Evolutionary conservation across 331 rosid species (phyloP).

Genomic region (Malus hybrid): DNA sequence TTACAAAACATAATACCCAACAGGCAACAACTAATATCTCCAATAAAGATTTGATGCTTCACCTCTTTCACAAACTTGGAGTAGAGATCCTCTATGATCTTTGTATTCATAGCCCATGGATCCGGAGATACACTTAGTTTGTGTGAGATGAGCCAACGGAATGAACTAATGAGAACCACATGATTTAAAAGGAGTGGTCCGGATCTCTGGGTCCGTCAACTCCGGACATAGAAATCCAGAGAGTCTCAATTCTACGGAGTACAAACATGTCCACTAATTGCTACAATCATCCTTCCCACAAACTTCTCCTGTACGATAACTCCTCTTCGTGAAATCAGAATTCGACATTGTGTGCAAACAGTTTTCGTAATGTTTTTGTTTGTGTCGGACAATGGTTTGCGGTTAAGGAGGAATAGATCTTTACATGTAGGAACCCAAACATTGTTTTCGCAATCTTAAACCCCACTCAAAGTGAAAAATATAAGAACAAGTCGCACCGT

Average conservation of each 20-base stretch:
- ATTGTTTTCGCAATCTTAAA: neutral
- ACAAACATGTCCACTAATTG: neutral
- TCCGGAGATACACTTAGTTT: too few species aligned
- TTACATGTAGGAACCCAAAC: neutral
- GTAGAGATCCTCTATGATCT: too few species aligned
- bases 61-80: neutral
- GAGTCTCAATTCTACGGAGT: too few species aligned
- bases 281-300: neutral
- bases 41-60: constrained; percentile 5
- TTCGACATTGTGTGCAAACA: neutral
- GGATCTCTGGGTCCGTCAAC: rapidly evolving
- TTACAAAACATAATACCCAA: constrained; percentile 3
- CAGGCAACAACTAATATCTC: neutral
- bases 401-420: neutral
- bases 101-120: too few species aligned
- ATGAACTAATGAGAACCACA: too few species aligned
- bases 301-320: neutral
- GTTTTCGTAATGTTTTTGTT: neutral
- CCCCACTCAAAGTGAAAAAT: too few species aligned
- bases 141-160: too few species aligned
- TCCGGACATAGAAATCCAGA: too few species aligned
- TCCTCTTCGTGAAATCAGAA: neutral
- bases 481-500: neutral
- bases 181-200: too few species aligned
- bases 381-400: neutral